Conservation (phyloP, 768 basidiomycete genomes). For the Imleria badia region DNA sequence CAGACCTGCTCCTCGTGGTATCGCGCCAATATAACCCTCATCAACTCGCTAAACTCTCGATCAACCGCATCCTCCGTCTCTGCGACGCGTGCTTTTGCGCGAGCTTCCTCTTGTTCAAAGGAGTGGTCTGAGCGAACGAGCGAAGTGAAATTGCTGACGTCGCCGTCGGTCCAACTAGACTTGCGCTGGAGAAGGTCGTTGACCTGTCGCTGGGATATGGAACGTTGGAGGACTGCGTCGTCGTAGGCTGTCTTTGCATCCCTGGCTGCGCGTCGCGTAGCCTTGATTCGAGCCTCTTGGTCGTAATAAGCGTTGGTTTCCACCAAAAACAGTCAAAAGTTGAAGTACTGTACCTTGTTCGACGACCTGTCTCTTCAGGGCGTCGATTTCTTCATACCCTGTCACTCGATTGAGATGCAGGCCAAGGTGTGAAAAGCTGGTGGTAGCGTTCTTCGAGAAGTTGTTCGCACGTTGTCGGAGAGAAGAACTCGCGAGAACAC, state of each 20-base stretch:
- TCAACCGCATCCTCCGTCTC: conserved; percentile 81
- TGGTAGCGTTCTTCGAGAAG: conserved; percentile 55
- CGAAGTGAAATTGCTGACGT: conserved; percentile 84
- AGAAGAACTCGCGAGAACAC: conserved; percentile 33
- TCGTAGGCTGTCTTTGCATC: conserved; percentile 77
- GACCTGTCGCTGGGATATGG: conserved; percentile 89
- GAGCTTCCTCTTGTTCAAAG: conserved; percentile 75
- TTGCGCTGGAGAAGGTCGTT: conserved; percentile 95
- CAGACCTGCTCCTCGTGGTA: conserved; percentile 99
- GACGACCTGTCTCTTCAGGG: conserved; percentile 72
- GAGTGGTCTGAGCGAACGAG: conserved; percentile 90
- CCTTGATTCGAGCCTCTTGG: conserved; percentile 72
- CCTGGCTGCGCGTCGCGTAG: conserved; percentile 64
- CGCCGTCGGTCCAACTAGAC: conserved; percentile 85
- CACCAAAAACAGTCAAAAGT: background rate
- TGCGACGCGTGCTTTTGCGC: conserved; percentile 64
- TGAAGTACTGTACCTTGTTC: conserved; percentile 64
- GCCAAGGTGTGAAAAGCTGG: conserved; percentile 72
- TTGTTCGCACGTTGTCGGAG: conserved; percentile 54
- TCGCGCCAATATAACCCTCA: conserved; percentile 83
- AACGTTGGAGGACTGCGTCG: conserved; percentile 73
- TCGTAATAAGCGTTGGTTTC: conserved; percentile 12
- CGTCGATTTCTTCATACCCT: conserved; percentile 90
- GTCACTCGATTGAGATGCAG: conserved; percentile 81
- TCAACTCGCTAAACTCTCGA: conserved; percentile 80